phyloP scores from a whole-genome alignment of 495 filamentous ascomycete species.

The Acidomyces sp. region DNA sequence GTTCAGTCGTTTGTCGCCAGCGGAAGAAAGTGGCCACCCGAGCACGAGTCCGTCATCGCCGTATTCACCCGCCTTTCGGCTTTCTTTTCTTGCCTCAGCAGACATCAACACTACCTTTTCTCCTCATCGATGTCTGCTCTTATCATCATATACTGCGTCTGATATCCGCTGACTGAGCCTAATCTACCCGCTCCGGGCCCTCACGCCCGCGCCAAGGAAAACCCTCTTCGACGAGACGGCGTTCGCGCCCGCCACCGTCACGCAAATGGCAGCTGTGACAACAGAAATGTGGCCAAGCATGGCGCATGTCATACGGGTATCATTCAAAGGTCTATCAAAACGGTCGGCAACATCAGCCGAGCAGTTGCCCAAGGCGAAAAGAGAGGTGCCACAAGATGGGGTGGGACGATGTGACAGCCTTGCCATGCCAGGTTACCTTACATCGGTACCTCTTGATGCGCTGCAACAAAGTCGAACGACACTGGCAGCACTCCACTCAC shows the following conservation, averaged over 20 bases:
- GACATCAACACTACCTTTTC: too few relatives aligned
- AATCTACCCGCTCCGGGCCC: too few relatives aligned
- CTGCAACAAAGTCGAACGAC: neutral
- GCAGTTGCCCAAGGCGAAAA: neutral
- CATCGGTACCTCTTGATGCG: neutral
- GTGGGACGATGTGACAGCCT: neutral
- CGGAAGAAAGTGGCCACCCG: too few relatives aligned
- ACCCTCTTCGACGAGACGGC: too few relatives aligned
- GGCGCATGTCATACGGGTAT: neutral
- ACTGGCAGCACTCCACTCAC: neutral
- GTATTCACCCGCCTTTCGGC: too few relatives aligned
- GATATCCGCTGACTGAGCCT: too few relatives aligned
- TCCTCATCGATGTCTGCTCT: too few relatives aligned
- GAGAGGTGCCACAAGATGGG: conserved; percentile 1
- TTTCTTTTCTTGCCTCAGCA: too few relatives aligned
- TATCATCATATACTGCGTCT: too few relatives aligned
- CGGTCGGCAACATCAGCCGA: neutral
- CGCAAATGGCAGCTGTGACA: conserved; percentile 1
- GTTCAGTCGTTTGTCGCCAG: too few relatives aligned
- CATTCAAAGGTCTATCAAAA: neutral
- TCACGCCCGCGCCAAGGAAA: too few relatives aligned
- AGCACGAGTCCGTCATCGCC: too few relatives aligned
- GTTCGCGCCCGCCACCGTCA: neutral
- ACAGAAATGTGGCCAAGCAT: conserved; percentile 3
- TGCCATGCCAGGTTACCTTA: conserved; percentile 1